These are phyloP conservation scores for Spatholobus suberectus DNA, from an alignment of 306 rosid genomes.

Conservation along the genomic window DNA sequence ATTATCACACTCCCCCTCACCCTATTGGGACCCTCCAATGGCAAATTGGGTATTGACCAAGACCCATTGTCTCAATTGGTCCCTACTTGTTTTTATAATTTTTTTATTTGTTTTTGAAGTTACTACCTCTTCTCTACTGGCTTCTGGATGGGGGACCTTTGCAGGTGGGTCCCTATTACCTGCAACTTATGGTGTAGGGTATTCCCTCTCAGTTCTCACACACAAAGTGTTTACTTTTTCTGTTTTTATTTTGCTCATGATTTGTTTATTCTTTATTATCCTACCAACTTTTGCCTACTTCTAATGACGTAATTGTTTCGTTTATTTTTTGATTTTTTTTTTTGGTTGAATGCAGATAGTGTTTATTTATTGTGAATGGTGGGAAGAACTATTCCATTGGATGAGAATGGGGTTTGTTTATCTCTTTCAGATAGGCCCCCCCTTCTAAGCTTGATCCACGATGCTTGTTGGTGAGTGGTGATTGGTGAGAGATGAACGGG, in stretches of 20 bases:
- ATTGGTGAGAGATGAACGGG: slow-evolving; percentile 27
- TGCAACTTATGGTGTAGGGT: slow-evolving; percentile 43
- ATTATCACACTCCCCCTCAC: slow-evolving; percentile 18
- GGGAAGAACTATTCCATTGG: slow-evolving; percentile 49
- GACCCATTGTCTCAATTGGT: slow-evolving; percentile 29
- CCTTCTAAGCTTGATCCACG: slow-evolving; percentile 29
- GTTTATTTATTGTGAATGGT: slow-evolving; percentile 36
- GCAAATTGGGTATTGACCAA: slow-evolving; percentile 31
- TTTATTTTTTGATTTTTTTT: background rate
- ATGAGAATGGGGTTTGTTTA: slow-evolving; percentile 26
- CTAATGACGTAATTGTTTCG: background rate
- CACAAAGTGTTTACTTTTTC: background rate
- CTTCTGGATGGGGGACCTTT: slow-evolving; percentile 48
- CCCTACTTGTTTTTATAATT: slow-evolving; percentile 41
- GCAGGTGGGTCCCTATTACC: slow-evolving; percentile 41
- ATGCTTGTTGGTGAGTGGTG: slow-evolving; percentile 41
- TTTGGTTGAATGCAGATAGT: background rate
- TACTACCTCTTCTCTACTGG: background rate
- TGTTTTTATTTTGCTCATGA: background rate
- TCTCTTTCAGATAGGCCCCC: background rate
- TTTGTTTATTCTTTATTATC: slow-evolving; percentile 40
- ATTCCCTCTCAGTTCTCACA: slow-evolving; percentile 2
- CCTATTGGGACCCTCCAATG: slow-evolving; percentile 39
- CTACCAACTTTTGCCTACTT: slow-evolving; percentile 42
- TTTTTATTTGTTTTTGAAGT: background rate